Evolutionary conservation across 2,329 filamentous ascomycete genomes (phyloP).

Genomic region (Ophiostoma sp.): DNA sequence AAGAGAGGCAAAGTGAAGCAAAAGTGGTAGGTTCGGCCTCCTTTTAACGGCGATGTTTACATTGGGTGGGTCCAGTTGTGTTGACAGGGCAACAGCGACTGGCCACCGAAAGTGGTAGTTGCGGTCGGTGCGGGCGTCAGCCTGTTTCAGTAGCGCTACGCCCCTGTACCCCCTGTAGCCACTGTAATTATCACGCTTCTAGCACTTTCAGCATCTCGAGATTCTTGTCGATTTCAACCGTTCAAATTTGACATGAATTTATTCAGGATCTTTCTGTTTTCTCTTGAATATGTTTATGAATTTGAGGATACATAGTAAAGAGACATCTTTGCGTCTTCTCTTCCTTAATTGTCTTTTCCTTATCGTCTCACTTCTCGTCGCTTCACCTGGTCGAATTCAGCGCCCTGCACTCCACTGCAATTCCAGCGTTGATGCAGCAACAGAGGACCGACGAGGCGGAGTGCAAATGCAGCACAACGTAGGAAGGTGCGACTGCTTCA

Average conservation of each 20-base stretch:
- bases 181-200: background rate
- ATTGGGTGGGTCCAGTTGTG: background rate
- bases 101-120: background rate
- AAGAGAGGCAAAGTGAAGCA: constrained; percentile 20
- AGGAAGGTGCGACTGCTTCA: background rate
- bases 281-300: background rate
- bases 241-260: background rate
- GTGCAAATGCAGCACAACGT: background rate
- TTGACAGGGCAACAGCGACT: constrained; percentile 27
- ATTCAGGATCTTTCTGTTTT: background rate
- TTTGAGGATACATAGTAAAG: no score
- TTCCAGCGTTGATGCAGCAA: constrained; percentile 28
- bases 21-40: constrained; percentile 20
- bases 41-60: constrained; percentile 34
- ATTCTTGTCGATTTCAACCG: background rate
- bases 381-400: background rate
- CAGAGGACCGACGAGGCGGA: constrained; percentile 23
- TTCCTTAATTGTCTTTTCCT: background rate
- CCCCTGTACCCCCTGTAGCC: constrained; percentile 15
- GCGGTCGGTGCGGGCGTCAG: constrained; percentile 7
- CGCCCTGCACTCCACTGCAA: constrained; percentile 23
- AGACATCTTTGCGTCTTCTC: background rate
- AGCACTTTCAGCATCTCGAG: background rate
- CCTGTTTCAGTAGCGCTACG: background rate
- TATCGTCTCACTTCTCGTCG: background rate